Conservation (phyloP, 2,329 filamentous ascomycete species). For the Emmonsia crescens region DNA sequence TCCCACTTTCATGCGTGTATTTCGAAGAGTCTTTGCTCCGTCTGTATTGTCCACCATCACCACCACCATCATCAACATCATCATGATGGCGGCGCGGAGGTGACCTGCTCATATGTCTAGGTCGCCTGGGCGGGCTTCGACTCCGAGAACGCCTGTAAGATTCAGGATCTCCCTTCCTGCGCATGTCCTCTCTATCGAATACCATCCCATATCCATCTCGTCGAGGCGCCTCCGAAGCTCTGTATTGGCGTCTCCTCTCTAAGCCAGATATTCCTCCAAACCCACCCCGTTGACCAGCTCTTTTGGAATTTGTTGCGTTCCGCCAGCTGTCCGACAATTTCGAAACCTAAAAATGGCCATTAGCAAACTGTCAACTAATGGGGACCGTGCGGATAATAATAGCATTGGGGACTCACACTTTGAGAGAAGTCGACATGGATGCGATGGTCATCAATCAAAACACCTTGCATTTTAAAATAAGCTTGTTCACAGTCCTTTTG, state of each 20-base stretch:
- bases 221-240: constrained; percentile 48
- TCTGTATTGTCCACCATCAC: constrained; percentile 13
- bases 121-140: constrained; percentile 35
- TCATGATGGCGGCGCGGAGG: constrained; percentile 21
- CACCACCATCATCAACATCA: constrained; percentile 23
- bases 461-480: constrained; percentile 98
- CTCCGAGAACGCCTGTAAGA: constrained; percentile 5
- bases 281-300: constrained; percentile 56
- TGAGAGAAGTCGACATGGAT: constrained; percentile 99
- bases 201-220: constrained; percentile 61
- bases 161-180: constrained; percentile 30
- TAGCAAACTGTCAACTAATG: constrained; percentile 13
- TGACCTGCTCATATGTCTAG: constrained; percentile 21
- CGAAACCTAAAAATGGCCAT: constrained; percentile 38
- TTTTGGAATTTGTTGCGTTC: constrained; percentile 70
- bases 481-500: constrained; percentile 88
- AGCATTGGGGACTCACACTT: constrained; percentile 52
- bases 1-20: constrained; percentile 19
- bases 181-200: constrained; percentile 62
- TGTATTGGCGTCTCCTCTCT: constrained; percentile 85
- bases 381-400: neutral
- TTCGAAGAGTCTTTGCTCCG: constrained; percentile 14
- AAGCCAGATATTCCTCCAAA: constrained; percentile 84
- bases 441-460: constrained; percentile 90
- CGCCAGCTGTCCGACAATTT: constrained; percentile 87